phyloP scores from a whole-genome alignment of 2,329 filamentous ascomycete species.

The Trichoderma breve region DNA sequence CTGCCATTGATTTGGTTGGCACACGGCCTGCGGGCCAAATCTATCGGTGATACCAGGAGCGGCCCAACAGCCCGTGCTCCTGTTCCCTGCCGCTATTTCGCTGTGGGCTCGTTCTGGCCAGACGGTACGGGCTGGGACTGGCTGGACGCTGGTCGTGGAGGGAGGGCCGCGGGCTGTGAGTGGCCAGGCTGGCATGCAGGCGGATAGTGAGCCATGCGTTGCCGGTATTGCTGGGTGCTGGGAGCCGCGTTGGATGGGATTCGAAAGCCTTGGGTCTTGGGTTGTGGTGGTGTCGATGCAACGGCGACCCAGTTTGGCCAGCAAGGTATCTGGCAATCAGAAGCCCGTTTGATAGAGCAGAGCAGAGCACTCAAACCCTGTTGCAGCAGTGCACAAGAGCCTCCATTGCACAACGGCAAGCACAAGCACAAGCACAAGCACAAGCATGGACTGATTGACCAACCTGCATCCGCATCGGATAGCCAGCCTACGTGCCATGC shows the following conservation, averaged over 20 bases:
- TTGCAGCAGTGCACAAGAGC: no score
- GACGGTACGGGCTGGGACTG: conserved; percentile 12
- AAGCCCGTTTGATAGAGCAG: not conserved
- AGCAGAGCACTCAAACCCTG: no score
- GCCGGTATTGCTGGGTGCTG: not conserved
- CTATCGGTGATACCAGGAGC: conserved; percentile 17
- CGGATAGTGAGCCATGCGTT: not conserved
- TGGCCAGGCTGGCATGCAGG: not conserved
- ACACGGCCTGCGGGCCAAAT: conserved; percentile 10
- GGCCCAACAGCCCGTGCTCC: not conserved
- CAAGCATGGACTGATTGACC: not conserved
- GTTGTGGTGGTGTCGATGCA: not conserved
- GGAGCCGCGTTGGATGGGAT: not conserved
- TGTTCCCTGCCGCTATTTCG: not conserved
- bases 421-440: not conserved
- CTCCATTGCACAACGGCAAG: not conserved
- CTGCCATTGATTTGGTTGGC: not conserved
- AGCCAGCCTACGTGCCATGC: not conserved
- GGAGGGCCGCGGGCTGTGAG: not conserved
- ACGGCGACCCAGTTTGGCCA: not conserved
- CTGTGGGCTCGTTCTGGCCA: not conserved
- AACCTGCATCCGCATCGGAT: not conserved
- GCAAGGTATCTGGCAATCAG: not conserved
- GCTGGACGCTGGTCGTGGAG: not conserved
- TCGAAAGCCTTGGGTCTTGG: not conserved